Conservation (phyloP, 2,329 filamentous ascomycete genomes). For the Ophiosphaerella narmari region DNA sequence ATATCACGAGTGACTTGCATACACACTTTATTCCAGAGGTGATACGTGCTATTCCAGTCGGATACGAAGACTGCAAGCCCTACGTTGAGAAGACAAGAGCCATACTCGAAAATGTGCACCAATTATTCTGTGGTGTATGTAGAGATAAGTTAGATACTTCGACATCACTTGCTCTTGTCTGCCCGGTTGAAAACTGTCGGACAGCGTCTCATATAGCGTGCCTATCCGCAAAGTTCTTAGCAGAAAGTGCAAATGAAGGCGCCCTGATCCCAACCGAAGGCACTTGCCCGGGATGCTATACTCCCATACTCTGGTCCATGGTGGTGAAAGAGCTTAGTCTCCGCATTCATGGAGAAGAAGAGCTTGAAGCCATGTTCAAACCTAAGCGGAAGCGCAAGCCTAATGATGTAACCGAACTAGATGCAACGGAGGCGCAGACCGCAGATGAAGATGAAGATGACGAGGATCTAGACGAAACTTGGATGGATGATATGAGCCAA, state of each 20-base stretch:
- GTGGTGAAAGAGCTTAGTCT: conserved; percentile 84
- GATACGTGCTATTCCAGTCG: conserved; percentile 54
- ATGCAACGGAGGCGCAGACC: conserved; percentile 15
- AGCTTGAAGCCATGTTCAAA: conserved; percentile 71
- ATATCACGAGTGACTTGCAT: conserved; percentile 23
- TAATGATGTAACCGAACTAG: conserved; percentile 22
- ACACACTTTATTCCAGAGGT: conserved; percentile 34
- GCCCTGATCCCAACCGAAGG: conserved; percentile 70
- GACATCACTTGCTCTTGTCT: conserved; percentile 55
- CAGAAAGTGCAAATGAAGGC: conserved; percentile 40
- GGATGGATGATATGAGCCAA: conserved; percentile 40
- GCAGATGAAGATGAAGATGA: conserved; percentile 29
- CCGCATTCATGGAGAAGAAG: conserved; percentile 70
- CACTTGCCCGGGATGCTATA: conserved; percentile 71
- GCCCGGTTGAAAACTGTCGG: conserved; percentile 55
- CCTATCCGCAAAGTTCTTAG: conserved; percentile 58
- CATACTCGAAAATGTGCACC: conserved; percentile 15
- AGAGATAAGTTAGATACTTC: conserved; percentile 41
- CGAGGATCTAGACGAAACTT: conserved; percentile 43
- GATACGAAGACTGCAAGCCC: conserved; percentile 56
- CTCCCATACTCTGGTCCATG: conserved; percentile 69
- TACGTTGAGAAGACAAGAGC: conserved; percentile 58
- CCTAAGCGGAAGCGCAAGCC: conserved; percentile 48
- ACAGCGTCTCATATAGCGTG: conserved; percentile 61
- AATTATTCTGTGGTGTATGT: conserved; percentile 56